phyloP scores from a whole-genome alignment of 2,329 filamentous ascomycete species.

The Parascedosporium putredinis region DNA sequence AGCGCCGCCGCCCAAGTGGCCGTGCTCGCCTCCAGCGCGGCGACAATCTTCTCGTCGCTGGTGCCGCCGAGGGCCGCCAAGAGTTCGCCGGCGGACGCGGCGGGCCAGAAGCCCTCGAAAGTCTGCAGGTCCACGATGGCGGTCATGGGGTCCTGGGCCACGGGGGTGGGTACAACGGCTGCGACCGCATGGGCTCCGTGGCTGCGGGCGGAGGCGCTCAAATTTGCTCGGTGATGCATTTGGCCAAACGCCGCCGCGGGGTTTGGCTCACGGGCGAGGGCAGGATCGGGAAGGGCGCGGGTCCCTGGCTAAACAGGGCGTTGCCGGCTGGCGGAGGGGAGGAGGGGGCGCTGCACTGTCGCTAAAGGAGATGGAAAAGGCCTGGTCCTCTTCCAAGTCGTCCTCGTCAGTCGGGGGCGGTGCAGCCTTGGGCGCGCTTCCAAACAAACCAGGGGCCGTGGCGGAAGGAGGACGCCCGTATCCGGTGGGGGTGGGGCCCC shows the following conservation, averaged over 20 bases:
- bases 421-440: no score
- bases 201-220: neutral
- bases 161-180: neutral
- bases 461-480: neutral
- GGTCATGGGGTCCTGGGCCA: slow-evolving; percentile 11
- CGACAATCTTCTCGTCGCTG: slow-evolving; percentile 4
- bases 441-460: neutral
- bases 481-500: no score
- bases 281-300: no score
- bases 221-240: no score
- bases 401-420: no score
- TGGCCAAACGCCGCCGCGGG: no score
- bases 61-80: neutral
- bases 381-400: neutral
- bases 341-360: no score
- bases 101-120: slow-evolving; percentile 44
- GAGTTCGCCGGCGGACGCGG: slow-evolving; percentile 13
- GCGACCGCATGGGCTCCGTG: neutral
- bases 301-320: no score
- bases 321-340: no score
- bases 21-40: slow-evolving; percentile 18
- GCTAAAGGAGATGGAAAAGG: neutral
- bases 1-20: slow-evolving; percentile 9
- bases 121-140: slow-evolving; percentile 42
- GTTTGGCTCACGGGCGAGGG: no score